These are phyloP conservation scores for Pinus albicaulis DNA, from an alignment of 75 land plant genomes.

Conservation along the genomic window DNA sequence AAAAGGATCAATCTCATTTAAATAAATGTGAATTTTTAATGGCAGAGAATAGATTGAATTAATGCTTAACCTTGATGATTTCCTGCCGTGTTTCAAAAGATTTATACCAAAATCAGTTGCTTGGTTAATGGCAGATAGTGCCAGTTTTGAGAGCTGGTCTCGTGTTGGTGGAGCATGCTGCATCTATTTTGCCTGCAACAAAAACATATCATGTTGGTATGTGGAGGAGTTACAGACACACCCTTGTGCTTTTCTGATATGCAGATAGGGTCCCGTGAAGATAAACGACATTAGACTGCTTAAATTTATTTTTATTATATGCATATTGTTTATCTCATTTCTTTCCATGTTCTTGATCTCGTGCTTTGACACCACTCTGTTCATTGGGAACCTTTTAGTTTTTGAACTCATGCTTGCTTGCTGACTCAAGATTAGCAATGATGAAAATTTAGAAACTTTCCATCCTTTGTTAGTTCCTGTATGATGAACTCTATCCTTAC, in stretches of 20 bases:
- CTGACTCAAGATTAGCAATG: neutral
- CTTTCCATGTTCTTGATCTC: neutral
- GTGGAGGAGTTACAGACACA: neutral
- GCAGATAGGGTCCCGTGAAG: too few relatives aligned
- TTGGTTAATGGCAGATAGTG: constrained; percentile 59
- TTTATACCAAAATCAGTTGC: neutral
- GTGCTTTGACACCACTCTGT: neutral
- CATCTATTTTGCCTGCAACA: constrained; percentile 85
- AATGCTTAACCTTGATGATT: constrained; percentile 5
- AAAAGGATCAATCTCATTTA: neutral
- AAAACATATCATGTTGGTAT: constrained; percentile 92
- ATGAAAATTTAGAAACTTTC: neutral
- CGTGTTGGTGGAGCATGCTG: constrained; percentile 79
- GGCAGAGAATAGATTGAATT: neutral
- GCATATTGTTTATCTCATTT: neutral
- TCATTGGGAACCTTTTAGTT: constrained; percentile 3
- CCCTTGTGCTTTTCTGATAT: too few relatives aligned
- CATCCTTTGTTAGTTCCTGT: neutral
- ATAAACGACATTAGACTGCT: too few relatives aligned
- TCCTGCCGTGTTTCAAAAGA: neutral
- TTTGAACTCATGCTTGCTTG: constrained; percentile 1
- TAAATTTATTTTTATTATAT: neutral
- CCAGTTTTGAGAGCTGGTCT: constrained; percentile 99
- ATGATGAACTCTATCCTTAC: neutral
- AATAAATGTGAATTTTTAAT: neutral